Base-by-base conservation (phyloP, 768 basidiomycete genomes). In the Mycena belliarum region DNA sequence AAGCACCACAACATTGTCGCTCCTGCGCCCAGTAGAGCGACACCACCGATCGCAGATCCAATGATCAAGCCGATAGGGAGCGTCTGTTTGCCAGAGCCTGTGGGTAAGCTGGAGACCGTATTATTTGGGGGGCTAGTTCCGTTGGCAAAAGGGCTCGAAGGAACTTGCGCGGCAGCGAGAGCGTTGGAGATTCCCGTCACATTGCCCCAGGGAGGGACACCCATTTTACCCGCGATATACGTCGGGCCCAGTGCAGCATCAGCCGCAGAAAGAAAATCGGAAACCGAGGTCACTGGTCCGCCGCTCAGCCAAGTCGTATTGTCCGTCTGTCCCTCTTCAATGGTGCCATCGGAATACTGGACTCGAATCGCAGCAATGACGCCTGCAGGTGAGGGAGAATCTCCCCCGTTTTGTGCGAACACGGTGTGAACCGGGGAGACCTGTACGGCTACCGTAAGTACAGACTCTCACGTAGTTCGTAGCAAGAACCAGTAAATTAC, bases 251-350 rank as follows among this genome's bases (percentile, higher is more conserved):
- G 33, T 16, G 51, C 38, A 2, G 45, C 16, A 42, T 59, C 58
- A 1, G 52, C 11, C 33, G 32, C 9, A 0, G 58, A 48, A 12
- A 59, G 41, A 12, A 59, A 59, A 20, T 32, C 20, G 12, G 33
- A 4, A 5, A 41, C 47, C 15, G 47, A 29, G 14, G 41, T 49
- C 33, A 54, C 43, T 15, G 7, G n/a, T n/a, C n/a, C 15, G 25
- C 47, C 52, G 28, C 33, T 54, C 26, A 59, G 18, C 58, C 58
- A 59, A 29, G 40, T 53, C n/a, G 40, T 20, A 24, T 59, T 20
- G 20, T 59, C 58, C 16, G 58, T 59, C 1, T 2, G 10, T 16
- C 38, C 33, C 16, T 37, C 24, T 20, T 24, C 23, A 21, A 20
- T 59, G 47, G 15, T 59, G 4, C 52, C 52, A 12, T 59, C 58